Evolutionary conservation across 805 yeast genomes (phyloP).

Genomic region (Myxozyma neglecta): DNA sequence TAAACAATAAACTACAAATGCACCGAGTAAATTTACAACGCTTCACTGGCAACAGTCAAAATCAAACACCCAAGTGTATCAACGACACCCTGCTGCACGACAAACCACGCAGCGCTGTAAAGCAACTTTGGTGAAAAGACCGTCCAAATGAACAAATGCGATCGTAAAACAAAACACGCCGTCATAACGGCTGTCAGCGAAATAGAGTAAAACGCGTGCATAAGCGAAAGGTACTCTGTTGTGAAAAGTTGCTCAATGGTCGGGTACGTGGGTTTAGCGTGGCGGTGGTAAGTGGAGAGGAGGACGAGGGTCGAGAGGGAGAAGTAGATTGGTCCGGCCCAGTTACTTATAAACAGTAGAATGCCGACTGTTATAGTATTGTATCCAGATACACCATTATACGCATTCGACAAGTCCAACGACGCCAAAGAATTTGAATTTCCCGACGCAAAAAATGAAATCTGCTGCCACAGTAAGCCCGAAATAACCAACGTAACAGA

Average conservation of each 20-base stretch:
- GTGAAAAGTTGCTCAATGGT: conserved; percentile 30
- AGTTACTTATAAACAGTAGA: conserved; percentile 79
- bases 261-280: not conserved
- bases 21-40: not conserved
- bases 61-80: conserved; percentile 15
- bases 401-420: conserved; percentile 85
- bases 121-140: conserved; percentile 92
- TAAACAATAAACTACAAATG: not conserved
- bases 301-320: conserved; percentile 43
- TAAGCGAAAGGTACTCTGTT: conserved; percentile 35
- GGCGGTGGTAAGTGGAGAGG: conserved; percentile 22
- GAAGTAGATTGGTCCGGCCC: conserved; percentile 77
- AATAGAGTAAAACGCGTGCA: conserved; percentile 57
- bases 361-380: conserved; percentile 70
- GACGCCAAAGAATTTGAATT: conserved; percentile 91
- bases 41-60: conserved; percentile 2
- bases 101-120: conserved; percentile 72
- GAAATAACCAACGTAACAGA: conserved; percentile 16
- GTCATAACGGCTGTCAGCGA: conserved; percentile 58
- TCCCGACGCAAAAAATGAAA: conserved; percentile 83
- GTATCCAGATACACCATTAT: conserved; percentile 79
- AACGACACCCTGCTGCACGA: conserved; percentile 20
- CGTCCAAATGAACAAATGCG: conserved; percentile 94
- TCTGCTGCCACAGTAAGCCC: conserved; percentile 56
- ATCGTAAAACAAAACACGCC: conserved; percentile 73